Percentiles rank a stretch among this genome's conserved stretches.
phyloP scores from a whole-genome alignment of 1,284 basidiomycete species.

The Rhodotorula sp. region DNA sequence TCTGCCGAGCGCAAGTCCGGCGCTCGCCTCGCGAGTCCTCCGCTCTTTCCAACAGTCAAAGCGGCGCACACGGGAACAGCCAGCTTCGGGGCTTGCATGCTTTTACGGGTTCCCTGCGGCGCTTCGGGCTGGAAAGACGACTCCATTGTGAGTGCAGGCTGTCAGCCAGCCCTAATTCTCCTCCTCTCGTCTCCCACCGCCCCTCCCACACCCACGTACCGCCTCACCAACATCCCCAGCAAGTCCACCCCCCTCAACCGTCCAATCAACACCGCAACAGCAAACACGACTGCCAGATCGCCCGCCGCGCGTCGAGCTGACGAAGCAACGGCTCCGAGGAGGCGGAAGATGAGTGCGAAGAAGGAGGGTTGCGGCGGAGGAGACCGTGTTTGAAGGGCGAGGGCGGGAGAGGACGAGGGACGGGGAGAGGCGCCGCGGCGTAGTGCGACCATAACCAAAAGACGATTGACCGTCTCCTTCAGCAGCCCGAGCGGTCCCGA shows the following conservation, averaged over 20 bases:
- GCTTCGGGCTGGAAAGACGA: no score
- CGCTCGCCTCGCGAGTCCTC: no score
- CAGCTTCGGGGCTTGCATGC: no score
- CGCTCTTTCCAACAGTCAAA: no score
- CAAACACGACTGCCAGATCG: conserved; percentile 1
- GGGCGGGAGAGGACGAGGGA: background rate
- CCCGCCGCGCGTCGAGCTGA: background rate
- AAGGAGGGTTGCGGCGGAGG: background rate
- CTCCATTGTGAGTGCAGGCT: no score
- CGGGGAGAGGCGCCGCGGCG: background rate
- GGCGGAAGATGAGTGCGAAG: background rate
- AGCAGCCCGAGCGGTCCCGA: background rate
- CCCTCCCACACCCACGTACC: background rate
- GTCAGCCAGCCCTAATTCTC: background rate
- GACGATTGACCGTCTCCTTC: background rate
- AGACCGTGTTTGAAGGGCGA: background rate
- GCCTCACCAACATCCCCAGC: background rate
- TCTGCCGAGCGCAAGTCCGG: no score
- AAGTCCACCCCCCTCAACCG: conserved; percentile 20
- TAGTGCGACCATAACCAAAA: background rate
- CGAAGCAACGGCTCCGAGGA: background rate
- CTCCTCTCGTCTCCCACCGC: background rate
- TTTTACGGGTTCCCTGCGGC: no score
- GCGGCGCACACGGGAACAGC: no score
- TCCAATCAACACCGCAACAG: conserved; percentile 3